Evolutionary conservation across 1,139 yeast genomes (phyloP).

Genomic region (Wickerhamomyces sp.): DNA sequence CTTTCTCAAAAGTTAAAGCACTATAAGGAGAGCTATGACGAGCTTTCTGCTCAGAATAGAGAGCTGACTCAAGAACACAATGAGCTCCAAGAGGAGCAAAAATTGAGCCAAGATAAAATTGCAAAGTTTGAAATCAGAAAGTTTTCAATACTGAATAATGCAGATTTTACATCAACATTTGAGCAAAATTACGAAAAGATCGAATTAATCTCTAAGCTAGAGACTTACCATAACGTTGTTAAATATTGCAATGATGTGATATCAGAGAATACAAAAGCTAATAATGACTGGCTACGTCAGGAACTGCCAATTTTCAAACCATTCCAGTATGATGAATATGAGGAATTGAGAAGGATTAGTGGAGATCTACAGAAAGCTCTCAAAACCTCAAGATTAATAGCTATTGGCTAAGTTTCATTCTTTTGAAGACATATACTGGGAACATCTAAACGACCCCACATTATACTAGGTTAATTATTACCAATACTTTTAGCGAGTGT

Average conservation of each 20-base stretch:
- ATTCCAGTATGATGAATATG: slow-evolving; percentile 1
- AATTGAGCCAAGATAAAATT: slow-evolving; percentile 5
- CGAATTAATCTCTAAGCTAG: slow-evolving; percentile 18
- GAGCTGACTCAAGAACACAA: slow-evolving; percentile 3
- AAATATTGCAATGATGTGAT: slow-evolving; percentile 1
- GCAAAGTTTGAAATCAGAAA: slow-evolving; percentile 8
- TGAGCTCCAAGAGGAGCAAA: slow-evolving; percentile 3
- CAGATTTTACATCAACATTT: slow-evolving; percentile 15
- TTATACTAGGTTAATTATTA: neutral
- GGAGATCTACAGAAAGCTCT: slow-evolving; percentile 9
- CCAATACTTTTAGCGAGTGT: neutral
- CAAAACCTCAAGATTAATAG: too few relatives aligned
- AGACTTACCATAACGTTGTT: slow-evolving; percentile 15
- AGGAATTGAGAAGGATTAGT: slow-evolving; percentile 15
- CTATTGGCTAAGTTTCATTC: too few relatives aligned
- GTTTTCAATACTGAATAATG: slow-evolving; percentile 14
- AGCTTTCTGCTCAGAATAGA: slow-evolving; percentile 3
- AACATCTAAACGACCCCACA: too few relatives aligned
- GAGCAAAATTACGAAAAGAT: slow-evolving; percentile 15
- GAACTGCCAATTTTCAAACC: slow-evolving; percentile 9
- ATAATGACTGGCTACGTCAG: slow-evolving; percentile 10
- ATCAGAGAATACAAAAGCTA: too few relatives aligned
- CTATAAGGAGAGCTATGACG: slow-evolving; percentile 10
- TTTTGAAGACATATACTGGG: too few relatives aligned
- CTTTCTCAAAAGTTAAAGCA: slow-evolving; percentile 11